A percentile compares a stretch with the other conserved stretches of the same genome.
Conservation (phyloP, 2,329 filamentous ascomycete genomes). For the Aureobasidium sp. region DNA sequence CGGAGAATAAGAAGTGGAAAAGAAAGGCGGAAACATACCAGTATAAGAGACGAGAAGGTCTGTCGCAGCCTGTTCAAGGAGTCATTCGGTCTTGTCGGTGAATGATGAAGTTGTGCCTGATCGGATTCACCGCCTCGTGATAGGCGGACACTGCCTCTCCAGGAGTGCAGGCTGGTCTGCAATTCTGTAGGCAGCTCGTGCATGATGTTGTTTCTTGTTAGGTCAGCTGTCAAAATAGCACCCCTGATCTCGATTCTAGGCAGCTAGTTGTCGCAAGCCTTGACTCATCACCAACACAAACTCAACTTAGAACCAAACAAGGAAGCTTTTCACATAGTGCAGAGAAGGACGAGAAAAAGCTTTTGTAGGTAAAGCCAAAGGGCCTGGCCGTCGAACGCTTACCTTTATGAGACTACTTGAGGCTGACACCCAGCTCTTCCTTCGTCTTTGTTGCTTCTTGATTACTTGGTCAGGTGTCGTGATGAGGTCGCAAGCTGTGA, state of each 20-base stretch:
- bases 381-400: neutral
- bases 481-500: neutral
- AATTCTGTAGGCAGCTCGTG: constrained; percentile 26
- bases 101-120: constrained; percentile 11
- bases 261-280: neutral
- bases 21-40: constrained; percentile 13
- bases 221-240: neutral
- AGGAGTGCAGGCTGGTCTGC: constrained; percentile 21
- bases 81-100: constrained; percentile 10
- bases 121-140: constrained; percentile 16
- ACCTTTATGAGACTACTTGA: neutral
- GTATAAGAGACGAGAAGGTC: constrained; percentile 14
- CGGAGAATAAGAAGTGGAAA: neutral
- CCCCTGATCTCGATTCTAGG: neutral
- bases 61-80: constrained; percentile 13
- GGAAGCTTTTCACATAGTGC: neutral
- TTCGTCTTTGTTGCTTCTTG: neutral
- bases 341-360: neutral
- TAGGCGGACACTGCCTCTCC: constrained; percentile 20
- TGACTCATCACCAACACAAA: neutral
- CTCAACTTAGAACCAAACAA: neutral
- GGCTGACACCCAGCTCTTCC: neutral
- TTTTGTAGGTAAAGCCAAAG: neutral
- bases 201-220: constrained; percentile 16
- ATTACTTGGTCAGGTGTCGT: constrained; percentile 4